Base-by-base conservation (phyloP, 2,329 filamentous ascomycete species). In the Aspergillus japonicus region DNA sequence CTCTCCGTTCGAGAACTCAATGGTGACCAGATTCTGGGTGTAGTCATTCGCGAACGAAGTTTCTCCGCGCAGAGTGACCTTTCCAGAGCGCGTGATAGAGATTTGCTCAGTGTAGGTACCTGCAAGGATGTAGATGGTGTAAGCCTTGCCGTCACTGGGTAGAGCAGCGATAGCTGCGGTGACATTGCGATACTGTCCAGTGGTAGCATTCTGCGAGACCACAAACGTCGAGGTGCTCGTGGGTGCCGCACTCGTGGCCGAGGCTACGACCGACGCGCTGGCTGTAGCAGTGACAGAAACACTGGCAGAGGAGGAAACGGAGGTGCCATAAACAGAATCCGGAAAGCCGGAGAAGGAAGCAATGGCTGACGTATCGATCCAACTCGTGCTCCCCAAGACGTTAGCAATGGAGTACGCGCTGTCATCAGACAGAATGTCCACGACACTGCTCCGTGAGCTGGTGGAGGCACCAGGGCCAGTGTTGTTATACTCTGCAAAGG, bases 141-240 rank as follows among this genome's bases (percentile, higher is more conserved):
- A 76, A 11, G 73, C 65, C 33, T 76, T 69, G 42, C 73, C 70
- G 52, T 80, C 76, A 50, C 72, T 75, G 11, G 78, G 77, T 10
- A 82, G 68, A 10, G 79, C 78, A 12, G 72, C 73, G 21, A 82
- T 72, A 6, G 80, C 80, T 14, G 78, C 75, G 3, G 75, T 73
- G 1, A 82, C 73, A 5, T 74, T 78, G 21, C 69, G 64, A 58
- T 78, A 82, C 39, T 80, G 73, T 14, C 73, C 74, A 2, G 67
- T 68, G 2, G 76, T 64, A 31, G 79, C 57, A 58, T 71, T 69
- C 1, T 21, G 54, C 3, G 54, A 56, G 39, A 77, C 66, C 3
- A 75, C 77, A 0, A 77, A 70, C 3, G 73, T 72, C 6, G 71
- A 66, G 47, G 49, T 29, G 24, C 49, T 51, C 26, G 49, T 51